Evolutionary conservation across 768 basidiomycete species (phyloP).

Genomic region (Tubosaeta brunneosetosa): DNA sequence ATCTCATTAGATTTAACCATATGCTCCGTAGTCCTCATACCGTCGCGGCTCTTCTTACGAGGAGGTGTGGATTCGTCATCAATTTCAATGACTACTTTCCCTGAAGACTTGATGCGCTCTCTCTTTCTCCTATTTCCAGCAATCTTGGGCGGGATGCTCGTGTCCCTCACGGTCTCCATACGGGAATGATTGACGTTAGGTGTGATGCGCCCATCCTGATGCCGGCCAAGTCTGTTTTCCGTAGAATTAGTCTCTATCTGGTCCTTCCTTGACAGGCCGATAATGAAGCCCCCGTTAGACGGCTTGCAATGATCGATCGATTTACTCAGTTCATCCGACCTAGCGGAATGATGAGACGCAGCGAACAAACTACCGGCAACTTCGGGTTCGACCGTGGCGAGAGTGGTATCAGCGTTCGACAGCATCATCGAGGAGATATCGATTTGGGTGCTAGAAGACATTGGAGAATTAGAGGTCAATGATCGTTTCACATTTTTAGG

Average conservation of each 20-base stretch:
- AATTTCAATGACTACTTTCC: conserved; percentile 4
- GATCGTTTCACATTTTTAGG: background rate
- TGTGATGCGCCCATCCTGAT: background rate
- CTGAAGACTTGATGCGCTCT: conserved; percentile 8
- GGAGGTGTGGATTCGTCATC: conserved; percentile 13
- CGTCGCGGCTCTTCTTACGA: conserved; percentile 20
- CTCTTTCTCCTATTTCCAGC: conserved; percentile 28
- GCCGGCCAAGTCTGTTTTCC: background rate
- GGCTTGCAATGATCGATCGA: background rate
- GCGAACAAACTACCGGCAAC: background rate
- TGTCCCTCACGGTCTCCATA: conserved; percentile 2
- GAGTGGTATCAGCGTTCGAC: conserved; percentile 1
- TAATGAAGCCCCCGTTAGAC: background rate
- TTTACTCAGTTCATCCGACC: background rate
- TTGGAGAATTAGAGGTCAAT: conserved; percentile 5
- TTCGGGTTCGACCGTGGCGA: background rate
- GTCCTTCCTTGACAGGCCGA: background rate
- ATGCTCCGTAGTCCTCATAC: background rate
- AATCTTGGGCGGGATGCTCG: conserved; percentile 7
- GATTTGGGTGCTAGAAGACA: conserved; percentile 15
- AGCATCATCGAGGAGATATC: conserved; percentile 8
- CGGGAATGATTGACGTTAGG: background rate
- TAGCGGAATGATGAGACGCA: background rate
- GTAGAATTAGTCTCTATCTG: background rate
- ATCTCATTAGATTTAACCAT: background rate